These are phyloP conservation scores for Aspergillus indologenus DNA, from an alignment of 495 filamentous ascomycete species.

Conservation along the genomic window DNA sequence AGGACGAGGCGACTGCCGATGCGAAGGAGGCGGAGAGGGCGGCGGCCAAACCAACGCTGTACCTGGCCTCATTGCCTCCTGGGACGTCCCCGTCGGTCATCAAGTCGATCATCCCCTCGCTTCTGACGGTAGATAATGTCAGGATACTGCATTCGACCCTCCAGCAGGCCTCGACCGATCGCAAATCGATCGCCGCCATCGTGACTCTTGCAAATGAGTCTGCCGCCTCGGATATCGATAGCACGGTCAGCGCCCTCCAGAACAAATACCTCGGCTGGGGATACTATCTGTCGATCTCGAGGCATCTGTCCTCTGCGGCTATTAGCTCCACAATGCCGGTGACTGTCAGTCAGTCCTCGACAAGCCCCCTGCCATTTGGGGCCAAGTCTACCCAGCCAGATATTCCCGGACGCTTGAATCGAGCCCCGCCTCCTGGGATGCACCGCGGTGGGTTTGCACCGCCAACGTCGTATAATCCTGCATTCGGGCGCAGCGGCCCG, in stretches of 20 bases:
- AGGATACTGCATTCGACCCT: conserved; percentile 63
- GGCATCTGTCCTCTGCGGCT: conserved; percentile 82
- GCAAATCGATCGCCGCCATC: conserved; percentile 78
- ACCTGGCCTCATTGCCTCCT: conserved; percentile 59
- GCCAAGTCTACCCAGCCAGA: conserved; percentile 64
- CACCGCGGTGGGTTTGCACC: conserved; percentile 78
- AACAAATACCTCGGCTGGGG: conserved; percentile 86
- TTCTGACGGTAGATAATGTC: conserved; percentile 71
- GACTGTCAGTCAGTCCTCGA: conserved; percentile 46
- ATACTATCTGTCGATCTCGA: conserved; percentile 74
- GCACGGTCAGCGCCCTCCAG: conserved; percentile 71
- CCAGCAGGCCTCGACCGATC: conserved; percentile 55
- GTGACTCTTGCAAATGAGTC: conserved; percentile 83
- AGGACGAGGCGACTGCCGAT: conserved; percentile 46
- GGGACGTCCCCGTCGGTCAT: conserved; percentile 69
- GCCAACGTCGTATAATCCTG: conserved; percentile 62
- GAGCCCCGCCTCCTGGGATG: conserved; percentile 57
- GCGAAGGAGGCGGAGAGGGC: conserved; percentile 64
- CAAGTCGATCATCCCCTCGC: conserved; percentile 67
- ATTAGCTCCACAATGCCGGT: conserved; percentile 54
- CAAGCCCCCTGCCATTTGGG: conserved; percentile 72
- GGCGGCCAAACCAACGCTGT: conserved; percentile 83
- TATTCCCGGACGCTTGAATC: conserved; percentile 41
- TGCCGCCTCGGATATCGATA: conserved; percentile 79
- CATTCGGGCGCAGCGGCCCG: conserved; percentile 35